phyloP scores from a whole-genome alignment of 177 flowering plant species.

The Vitis hybrid region DNA sequence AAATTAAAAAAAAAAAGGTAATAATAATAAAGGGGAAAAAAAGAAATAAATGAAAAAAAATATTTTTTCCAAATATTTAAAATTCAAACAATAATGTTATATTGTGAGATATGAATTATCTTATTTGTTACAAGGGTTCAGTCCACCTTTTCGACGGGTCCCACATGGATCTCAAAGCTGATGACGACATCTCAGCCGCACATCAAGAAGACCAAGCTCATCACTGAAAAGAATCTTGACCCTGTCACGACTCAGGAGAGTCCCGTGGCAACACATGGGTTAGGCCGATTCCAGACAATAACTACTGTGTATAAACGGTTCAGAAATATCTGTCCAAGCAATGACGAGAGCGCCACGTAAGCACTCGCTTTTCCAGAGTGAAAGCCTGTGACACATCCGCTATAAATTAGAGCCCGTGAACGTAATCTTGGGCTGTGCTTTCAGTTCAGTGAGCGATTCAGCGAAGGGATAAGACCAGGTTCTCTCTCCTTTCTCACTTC shows the following conservation, averaged over 20 bases:
- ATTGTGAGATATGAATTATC: too few species aligned
- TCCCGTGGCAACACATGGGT: too few species aligned
- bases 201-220: too few species aligned
- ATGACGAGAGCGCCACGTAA: conserved; percentile 13
- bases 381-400: neutral
- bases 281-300: neutral
- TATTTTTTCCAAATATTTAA: too few species aligned
- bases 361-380: neutral
- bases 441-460: neutral
- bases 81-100: too few species aligned
- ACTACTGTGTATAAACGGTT: neutral
- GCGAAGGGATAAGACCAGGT: conserved; percentile 8
- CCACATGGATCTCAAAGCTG: neutral
- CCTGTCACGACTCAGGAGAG: too few species aligned
- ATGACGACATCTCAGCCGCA: neutral
- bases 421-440: neutral
- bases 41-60: too few species aligned
- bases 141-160: neutral
- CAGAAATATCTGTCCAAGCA: conserved; percentile 2
- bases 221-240: too few species aligned
- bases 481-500: conserved; percentile 2
- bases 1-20: neutral
- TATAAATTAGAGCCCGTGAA: neutral
- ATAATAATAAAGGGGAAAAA: neutral
- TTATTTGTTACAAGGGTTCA: neutral